Base-by-base conservation (phyloP, 2,329 filamentous ascomycete species). In the Aspergillus hiratsukae region DNA sequence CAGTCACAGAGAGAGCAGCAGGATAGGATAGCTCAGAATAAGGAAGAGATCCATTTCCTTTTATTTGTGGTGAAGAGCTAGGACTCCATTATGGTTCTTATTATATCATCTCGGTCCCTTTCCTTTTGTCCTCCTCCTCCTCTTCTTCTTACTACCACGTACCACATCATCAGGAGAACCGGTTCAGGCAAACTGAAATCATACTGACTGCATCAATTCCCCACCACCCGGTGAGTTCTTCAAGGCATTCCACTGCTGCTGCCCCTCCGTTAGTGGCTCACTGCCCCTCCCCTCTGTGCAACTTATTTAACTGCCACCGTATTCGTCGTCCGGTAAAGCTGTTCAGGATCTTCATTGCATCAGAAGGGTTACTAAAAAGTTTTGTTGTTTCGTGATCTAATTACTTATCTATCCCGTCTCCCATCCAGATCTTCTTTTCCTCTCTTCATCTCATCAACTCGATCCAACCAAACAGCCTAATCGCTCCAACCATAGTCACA, bases 151-250 rank as follows among this genome's bases (percentile, higher is more conserved):
- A 11, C 49, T 40, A 37, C 31, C 31, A 37, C 31, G 7, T 40
- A 37, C 31, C 31, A 37, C 31, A 17, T 37, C 31, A 37, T 37
- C 14, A 37, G 31, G 14, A 37, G 35, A 45, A 54, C 21, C 53
- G 48, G 53, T 51, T 37, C 51, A 51, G 48, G 31, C 31, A 14
- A 37, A 37, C 31, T 71, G 63, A 67, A 65, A 68, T 72, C 70
- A 73, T 68, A 49, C 65, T 73, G 69, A 73, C 69, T 65, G 56
- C 62, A 65, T 72, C 65, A 69, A 62, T 46, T 64, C 66, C 69
- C 70, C 71, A 72, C 64, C 58, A 65, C 61, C 64, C 72, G 72
- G 72, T 74, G 71, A 74, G 70, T 66, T 59, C 60, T 63, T 64
- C 57, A 49, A 49, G 50, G 28, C 43, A 49, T 49, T 11, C 55